phyloP scores from a whole-genome alignment of 1,284 basidiomycete species.

The Neonothopanus nambi region DNA sequence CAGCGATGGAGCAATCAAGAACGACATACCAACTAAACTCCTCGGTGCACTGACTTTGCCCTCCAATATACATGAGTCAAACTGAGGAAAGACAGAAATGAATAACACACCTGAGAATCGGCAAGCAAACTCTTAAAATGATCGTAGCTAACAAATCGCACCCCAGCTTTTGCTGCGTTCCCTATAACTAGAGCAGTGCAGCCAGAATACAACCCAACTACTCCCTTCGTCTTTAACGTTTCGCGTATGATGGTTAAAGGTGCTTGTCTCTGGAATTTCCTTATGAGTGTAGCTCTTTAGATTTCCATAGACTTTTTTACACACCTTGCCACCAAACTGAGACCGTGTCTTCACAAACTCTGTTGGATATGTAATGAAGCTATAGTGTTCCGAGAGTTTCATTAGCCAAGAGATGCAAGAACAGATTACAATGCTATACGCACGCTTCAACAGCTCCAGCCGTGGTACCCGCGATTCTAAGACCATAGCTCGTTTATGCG shows the following conservation, averaged over 20 bases:
- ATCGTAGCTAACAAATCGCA: constrained; percentile 94
- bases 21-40: constrained; percentile 71
- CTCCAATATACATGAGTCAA: constrained; percentile 41
- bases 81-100: constrained; percentile 1
- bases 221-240: constrained; percentile 72
- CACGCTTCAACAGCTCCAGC: constrained; percentile 94
- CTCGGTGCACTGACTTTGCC: constrained; percentile 86
- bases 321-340: constrained; percentile 77
- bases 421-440: too few species aligned
- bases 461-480: constrained; percentile 81
- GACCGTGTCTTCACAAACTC: constrained; percentile 90
- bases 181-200: constrained; percentile 88
- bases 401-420: background rate
- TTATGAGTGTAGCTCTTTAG: too few species aligned
- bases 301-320: too few species aligned
- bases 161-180: constrained; percentile 89
- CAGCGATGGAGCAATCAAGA: background rate
- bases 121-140: constrained; percentile 86
- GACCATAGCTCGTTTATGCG: background rate
- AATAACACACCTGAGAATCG: constrained; percentile 69
- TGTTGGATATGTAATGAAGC: constrained; percentile 86
- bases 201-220: constrained; percentile 83
- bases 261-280: constrained; percentile 62
- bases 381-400: constrained; percentile 27
- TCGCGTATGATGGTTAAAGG: constrained; percentile 70